Evolutionary conservation across 164 flowering plant genomes (phyloP).

Genomic region (Macadamia tetraphylla): DNA sequence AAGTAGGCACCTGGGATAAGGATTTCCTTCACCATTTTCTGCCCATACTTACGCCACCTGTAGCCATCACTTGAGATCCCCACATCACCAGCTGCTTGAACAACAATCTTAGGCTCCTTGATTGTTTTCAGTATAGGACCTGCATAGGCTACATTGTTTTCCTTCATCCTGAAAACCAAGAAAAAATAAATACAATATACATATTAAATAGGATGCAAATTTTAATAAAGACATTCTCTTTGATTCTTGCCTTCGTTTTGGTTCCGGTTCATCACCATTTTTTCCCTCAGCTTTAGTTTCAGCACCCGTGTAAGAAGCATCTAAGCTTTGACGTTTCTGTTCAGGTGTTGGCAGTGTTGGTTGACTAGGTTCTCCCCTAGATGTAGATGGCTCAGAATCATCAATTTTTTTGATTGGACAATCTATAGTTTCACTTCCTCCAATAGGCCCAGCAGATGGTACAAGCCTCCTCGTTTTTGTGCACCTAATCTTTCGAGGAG

Average conservation of each 20-base stretch:
- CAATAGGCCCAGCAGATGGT: conserved; percentile 23
- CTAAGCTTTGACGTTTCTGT: conserved; percentile 26
- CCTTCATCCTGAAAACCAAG: conserved; percentile 24
- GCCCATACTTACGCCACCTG: conserved; percentile 96
- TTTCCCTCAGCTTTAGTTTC: conserved; percentile 33
- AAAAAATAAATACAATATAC: neutral
- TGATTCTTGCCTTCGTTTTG: conserved; percentile 47
- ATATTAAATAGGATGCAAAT: neutral
- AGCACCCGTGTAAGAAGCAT: conserved; percentile 18
- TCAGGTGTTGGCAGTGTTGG: conserved; percentile 19
- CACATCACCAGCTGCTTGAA: conserved; percentile 70
- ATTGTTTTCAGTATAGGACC: conserved; percentile 35
- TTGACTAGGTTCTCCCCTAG: conserved; percentile 29
- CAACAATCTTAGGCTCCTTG: conserved; percentile 68
- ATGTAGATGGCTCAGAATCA: conserved; percentile 32
- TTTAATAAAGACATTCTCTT: neutral
- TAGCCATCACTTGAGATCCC: conserved; percentile 81
- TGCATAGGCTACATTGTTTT: conserved; percentile 15
- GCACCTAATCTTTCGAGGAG: conserved; percentile 48
- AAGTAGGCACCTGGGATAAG: conserved; percentile 64
- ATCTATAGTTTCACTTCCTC: conserved; percentile 16
- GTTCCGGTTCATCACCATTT: conserved; percentile 36
- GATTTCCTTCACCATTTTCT: conserved; percentile 91
- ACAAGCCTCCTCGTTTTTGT: conserved; percentile 30
- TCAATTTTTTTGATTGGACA: conserved; percentile 18